phyloP scores from a whole-genome alignment of 2,329 filamentous ascomycete species.

The Pyricularia grisea region DNA sequence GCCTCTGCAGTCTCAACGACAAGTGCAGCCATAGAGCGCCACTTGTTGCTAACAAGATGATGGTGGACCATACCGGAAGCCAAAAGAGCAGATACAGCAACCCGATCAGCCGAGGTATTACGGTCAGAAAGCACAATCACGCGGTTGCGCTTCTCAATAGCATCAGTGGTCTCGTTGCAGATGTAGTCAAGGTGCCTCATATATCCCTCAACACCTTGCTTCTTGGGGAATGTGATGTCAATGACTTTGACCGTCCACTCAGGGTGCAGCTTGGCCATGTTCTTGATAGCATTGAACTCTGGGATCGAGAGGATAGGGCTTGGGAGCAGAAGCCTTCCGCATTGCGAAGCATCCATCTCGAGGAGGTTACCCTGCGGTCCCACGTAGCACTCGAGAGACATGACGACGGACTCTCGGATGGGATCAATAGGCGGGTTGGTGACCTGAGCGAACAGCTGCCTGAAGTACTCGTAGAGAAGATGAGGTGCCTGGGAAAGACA shows the following conservation, averaged over 20 bases:
- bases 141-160: slow-evolving; percentile 74
- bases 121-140: slow-evolving; percentile 86
- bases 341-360: slow-evolving; percentile 88
- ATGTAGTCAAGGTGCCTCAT: slow-evolving; percentile 80
- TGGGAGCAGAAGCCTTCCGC: slow-evolving; percentile 73
- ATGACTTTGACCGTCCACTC: slow-evolving; percentile 85
- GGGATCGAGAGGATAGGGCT: slow-evolving; percentile 84
- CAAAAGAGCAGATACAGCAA: slow-evolving; percentile 76
- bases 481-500: slow-evolving; percentile 86
- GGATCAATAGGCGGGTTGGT: slow-evolving; percentile 97
- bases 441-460: slow-evolving; percentile 94
- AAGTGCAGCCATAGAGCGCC: slow-evolving; percentile 80
- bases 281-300: slow-evolving; percentile 81
- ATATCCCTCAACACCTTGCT: slow-evolving; percentile 73
- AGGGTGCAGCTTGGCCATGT: slow-evolving; percentile 61
- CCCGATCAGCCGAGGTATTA: slow-evolving; percentile 70
- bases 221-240: slow-evolving; percentile 88
- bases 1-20: slow-evolving; percentile 90
- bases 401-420: slow-evolving; percentile 94
- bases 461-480: slow-evolving; percentile 91
- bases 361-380: slow-evolving; percentile 91
- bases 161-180: slow-evolving; percentile 73
- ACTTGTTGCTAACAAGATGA: slow-evolving; percentile 90
- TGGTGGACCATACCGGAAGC: slow-evolving; percentile 93
- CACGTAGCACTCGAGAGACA: slow-evolving; percentile 95